These are phyloP conservation scores for Eremochloa ophiuroides DNA, from an alignment of 176 grass and related monocot species.

Conservation along the genomic window DNA sequence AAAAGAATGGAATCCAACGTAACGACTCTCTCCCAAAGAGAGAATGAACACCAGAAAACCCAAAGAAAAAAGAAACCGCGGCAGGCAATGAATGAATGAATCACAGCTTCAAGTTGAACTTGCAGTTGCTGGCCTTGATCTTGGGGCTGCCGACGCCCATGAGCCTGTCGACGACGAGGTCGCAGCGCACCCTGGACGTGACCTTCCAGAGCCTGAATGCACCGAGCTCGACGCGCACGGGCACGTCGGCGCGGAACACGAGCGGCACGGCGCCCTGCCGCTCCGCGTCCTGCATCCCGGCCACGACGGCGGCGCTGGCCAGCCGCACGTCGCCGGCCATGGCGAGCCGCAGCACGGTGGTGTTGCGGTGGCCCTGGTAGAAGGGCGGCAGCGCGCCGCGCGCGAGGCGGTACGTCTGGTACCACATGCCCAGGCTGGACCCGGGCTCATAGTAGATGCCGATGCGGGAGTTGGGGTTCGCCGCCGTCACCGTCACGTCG, in stretches of 20 bases:
- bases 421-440: no score
- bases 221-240: slow-evolving; percentile 58
- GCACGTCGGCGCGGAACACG: no score
- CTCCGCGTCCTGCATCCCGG: slow-evolving; percentile 54
- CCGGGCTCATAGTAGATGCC: no score
- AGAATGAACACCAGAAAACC: neutral
- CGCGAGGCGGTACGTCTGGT: no score
- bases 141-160: slow-evolving; percentile 46
- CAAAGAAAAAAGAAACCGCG: neutral
- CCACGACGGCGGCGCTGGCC: slow-evolving; percentile 32
- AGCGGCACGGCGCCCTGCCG: slow-evolving; percentile 41
- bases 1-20: slow-evolving; percentile 23
- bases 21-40: neutral
- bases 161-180: slow-evolving; percentile 78
- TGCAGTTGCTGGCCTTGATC: slow-evolving; percentile 89
- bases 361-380: slow-evolving; percentile 78
- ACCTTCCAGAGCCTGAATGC: slow-evolving; percentile 55
- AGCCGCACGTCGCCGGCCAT: slow-evolving; percentile 58
- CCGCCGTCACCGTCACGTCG: no score
- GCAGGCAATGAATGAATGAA: neutral
- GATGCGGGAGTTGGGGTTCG: no score
- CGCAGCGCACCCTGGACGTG: slow-evolving; percentile 53
- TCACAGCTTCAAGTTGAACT: slow-evolving; percentile 61
- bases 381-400: slow-evolving; percentile 57
- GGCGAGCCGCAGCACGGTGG: slow-evolving; percentile 51